A percentile compares a stretch with the other conserved stretches of the same genome.
These are phyloP conservation scores for Corylus avellana DNA, from an alignment of 306 rosid species.

Conservation along the genomic window DNA sequence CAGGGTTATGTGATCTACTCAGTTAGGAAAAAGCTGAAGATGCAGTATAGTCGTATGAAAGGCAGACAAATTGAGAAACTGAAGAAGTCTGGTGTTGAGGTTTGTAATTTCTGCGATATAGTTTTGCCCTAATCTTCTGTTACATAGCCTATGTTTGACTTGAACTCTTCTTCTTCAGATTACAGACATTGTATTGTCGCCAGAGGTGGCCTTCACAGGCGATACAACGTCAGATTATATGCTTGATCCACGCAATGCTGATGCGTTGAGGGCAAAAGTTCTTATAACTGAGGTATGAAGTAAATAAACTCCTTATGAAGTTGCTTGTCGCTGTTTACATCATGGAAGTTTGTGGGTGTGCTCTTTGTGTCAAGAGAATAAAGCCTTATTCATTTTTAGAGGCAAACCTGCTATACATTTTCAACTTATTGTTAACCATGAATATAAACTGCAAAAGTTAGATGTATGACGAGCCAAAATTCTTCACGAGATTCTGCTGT, in stretches of 20 bases:
- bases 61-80: constrained; percentile 95
- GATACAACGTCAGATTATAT: constrained; percentile 87
- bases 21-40: constrained; percentile 88
- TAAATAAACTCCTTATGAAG: neutral
- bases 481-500: neutral
- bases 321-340: neutral
- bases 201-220: constrained; percentile 96
- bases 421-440: neutral
- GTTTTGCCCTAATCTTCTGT: constrained; percentile 21
- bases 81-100: constrained; percentile 93
- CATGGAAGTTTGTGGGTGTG: neutral
- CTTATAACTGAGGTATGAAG: constrained; percentile 86
- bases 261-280: constrained; percentile 96
- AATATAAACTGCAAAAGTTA: neutral
- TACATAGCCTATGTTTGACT: constrained; percentile 25
- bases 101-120: constrained; percentile 37
- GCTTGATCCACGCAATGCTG: constrained; percentile 92
- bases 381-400: neutral
- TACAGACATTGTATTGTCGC: constrained; percentile 77
- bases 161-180: constrained; percentile 52
- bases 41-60: constrained; percentile 78
- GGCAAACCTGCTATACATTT: neutral
- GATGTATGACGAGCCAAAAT: neutral
- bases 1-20: constrained; percentile 96
- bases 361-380: neutral